phyloP scores from a whole-genome alignment of 2,329 filamentous ascomycete genomes.

The Metarhizium rileyi region DNA sequence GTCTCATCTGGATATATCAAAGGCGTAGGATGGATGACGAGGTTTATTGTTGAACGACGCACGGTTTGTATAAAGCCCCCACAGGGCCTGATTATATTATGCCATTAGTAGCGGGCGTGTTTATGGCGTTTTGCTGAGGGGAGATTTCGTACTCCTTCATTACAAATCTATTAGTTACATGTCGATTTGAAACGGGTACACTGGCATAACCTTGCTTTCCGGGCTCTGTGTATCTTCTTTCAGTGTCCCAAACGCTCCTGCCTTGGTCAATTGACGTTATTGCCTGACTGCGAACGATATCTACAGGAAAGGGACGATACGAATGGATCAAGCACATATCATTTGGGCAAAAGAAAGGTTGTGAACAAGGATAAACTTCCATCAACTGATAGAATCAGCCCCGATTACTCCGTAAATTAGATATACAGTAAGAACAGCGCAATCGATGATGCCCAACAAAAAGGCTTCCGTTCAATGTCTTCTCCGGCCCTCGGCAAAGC shows the following conservation, averaged over 20 bases:
- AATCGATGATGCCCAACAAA: constrained; percentile 1
- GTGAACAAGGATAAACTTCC: constrained; percentile 10
- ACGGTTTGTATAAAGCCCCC: not conserved
- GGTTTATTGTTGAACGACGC: not conserved
- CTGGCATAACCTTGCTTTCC: not conserved
- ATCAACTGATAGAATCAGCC: constrained; percentile 7
- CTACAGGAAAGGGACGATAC: not conserved
- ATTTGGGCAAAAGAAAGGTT: not conserved
- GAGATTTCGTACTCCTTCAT: too few species aligned
- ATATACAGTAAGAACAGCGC: constrained; percentile 15
- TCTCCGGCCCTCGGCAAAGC: not conserved
- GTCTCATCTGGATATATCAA: not conserved
- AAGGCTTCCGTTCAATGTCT: not conserved
- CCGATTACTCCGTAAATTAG: constrained; percentile 13
- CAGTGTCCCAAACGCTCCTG: not conserved
- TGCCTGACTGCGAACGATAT: not conserved
- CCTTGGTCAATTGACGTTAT: not conserved
- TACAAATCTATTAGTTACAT: too few species aligned
- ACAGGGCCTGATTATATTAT: not conserved
- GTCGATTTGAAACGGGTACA: not conserved
- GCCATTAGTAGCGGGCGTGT: not conserved
- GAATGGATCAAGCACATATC: not conserved
- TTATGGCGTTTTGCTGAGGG: too few species aligned
- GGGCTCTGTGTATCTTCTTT: not conserved
- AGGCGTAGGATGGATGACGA: not conserved